Evolutionary conservation across 306 rosid species (phyloP), one percentile per base, ranked within the genome.

Genomic region (Parietaria judaica): DNA sequence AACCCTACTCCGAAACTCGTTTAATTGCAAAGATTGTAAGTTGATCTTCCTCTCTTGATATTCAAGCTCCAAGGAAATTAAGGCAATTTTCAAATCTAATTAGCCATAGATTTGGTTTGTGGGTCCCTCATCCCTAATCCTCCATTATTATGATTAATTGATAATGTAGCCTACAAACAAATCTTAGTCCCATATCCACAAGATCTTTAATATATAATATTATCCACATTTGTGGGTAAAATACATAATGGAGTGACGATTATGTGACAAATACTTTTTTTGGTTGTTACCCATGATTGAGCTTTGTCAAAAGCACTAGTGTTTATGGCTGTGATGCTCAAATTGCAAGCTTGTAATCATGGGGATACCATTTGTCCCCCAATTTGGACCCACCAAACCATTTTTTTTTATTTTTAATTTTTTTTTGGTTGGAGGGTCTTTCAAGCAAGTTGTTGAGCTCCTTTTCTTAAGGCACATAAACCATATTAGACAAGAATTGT

Each of bases 281-380:
- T 64, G 65, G 23, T 63, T 60, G 52, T 16, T 61, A 67, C 64
- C 78, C 62, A 68, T 69, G 16, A 70, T 48, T 36, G 59, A 67
- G 65, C 74, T 73, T 79, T 76, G 65, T 64, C 48, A 54, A 76
- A 76, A 79, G 75, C 69, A 58, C 57, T 54, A 66, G 34, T 56
- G 15, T 17, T 77, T 73, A 72, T 64, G 70, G 71, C 46, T 74
- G 75, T 66, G 75, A 80, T 72, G 64, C 85, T 62, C 74, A 76
- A 70, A 80, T 74, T 76, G 74, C 80, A 78, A 77, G 92, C 69
- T 78, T 74, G 78, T 74, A 67, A 84, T 82, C 76, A 84, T 85
- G 81, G 86, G 79, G 90, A 81, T 85, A 76, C 94, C 92, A 68
- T 81, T 74, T 86, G 94, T 80, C 92, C 70, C 84, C 86, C 66